phyloP scores from a whole-genome alignment of 208 protist species.

The Lotmaria passim region DNA sequence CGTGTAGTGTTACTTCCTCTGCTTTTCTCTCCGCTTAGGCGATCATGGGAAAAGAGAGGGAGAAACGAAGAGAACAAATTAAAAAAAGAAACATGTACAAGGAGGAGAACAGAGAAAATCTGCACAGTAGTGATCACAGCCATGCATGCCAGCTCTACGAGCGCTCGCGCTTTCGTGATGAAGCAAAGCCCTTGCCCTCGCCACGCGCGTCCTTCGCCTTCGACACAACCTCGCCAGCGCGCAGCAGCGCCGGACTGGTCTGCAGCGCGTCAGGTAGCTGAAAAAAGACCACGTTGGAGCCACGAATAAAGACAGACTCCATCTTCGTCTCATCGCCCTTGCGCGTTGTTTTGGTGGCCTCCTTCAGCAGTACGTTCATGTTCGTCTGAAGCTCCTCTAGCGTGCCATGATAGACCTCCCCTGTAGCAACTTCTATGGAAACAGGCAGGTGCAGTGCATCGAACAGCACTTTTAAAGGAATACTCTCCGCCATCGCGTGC shows the following conservation, averaged over 20 bases:
- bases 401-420: constrained; percentile 91
- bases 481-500: constrained; percentile 50
- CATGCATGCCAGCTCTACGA: constrained; percentile 13
- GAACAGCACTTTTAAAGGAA: constrained; percentile 94
- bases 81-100: not conserved
- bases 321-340: constrained; percentile 66
- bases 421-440: constrained; percentile 90
- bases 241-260: constrained; percentile 70
- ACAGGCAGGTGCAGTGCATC: constrained; percentile 91
- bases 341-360: constrained; percentile 77
- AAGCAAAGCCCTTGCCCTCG: constrained; percentile 84
- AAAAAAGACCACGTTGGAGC: constrained; percentile 92
- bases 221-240: constrained; percentile 55
- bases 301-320: constrained; percentile 86
- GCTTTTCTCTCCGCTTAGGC: too few species aligned
- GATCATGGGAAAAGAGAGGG: too few species aligned
- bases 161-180: constrained; percentile 39
- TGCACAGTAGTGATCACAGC: constrained; percentile 9
- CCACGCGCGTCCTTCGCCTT: constrained; percentile 77
- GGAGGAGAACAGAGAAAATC: constrained; percentile 4
- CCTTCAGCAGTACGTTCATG: constrained; percentile 91
- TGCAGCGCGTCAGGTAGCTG: constrained; percentile 91
- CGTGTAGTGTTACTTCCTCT: too few species aligned
- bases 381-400: constrained; percentile 89
- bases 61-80: too few species aligned